Base-by-base conservation (phyloP, 345 rosid species). In the Sapria himalayana region DNA sequence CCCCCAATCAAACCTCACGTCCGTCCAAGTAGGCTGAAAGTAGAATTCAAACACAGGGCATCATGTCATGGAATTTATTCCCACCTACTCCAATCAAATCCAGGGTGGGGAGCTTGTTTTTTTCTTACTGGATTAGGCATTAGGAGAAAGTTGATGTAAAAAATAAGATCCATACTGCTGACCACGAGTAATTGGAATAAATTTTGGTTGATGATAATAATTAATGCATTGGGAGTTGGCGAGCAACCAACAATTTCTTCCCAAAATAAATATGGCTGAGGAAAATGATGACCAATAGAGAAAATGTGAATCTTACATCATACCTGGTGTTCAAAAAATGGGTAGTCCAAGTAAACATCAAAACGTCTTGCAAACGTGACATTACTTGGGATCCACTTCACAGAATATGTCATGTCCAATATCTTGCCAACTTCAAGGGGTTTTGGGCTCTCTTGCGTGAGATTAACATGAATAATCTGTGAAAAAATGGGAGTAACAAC, bases 291-390 rank as follows among this genome's bases (percentile, higher is more conserved):
- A 33, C 19, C 10, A 47, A 14, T 12, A 24, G 32, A 45, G 51
- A 27, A 39, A 17, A 54, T 25, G 39, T 17, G 9, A 48, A 21
- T 31, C 16, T 44, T 36, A 44, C 17, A 15, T 31, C 45, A 38
- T 54, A 84, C 95, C 95, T 84, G 95, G 51, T 84, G 95, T 63
- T 84, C 92, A 59, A 84, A 84, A 66, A 84, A 84, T 14, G 89
- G 95, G 54, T 84, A 72, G 55, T 84, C 95, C 64, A 84, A 62
- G 56, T 84, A 84, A 32, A 84, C 81, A 44, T 84, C 95, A 64
- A 84, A 84, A 29, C 95, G 92, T 9, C 81, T 86, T 9, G 89
- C 77, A 71, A 73, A 84, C 31, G 75, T 62, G 53, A 84, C 39
- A 62, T 72, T 59, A 29, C 78, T 84, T 29, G 70, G 43, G 25